These are phyloP conservation scores for Diaporthe australafricana DNA, from an alignment of 2,329 filamentous ascomycete species.

Conservation along the genomic window DNA sequence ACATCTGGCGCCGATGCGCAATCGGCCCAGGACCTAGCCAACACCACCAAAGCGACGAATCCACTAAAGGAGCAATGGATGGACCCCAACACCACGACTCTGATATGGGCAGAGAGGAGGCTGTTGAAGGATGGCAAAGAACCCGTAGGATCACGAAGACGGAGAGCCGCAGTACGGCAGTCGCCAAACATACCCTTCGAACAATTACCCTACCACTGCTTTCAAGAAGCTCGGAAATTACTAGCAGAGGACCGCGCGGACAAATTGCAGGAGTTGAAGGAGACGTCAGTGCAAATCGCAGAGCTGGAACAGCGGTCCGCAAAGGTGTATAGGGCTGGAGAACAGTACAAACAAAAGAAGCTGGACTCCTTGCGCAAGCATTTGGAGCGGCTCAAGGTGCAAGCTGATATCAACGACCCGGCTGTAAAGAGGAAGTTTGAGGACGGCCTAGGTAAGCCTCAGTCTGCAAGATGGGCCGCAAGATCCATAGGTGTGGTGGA, in stretches of 20 bases:
- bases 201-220: conserved; percentile 95
- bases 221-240: conserved; percentile 92
- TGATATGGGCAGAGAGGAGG: conserved; percentile 71
- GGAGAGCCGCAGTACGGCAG: conserved; percentile 77
- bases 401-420: conserved; percentile 95
- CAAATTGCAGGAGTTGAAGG: conserved; percentile 80
- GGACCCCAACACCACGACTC: conserved; percentile 77
- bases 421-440: conserved; percentile 94
- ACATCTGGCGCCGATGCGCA: conserved; percentile 32
- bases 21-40: conserved; percentile 39
- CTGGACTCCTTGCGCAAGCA: conserved; percentile 77
- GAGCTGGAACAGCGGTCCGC: conserved; percentile 70
- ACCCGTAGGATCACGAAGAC: conserved; percentile 86
- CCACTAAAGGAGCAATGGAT: conserved; percentile 57
- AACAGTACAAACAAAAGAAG: conserved; percentile 72
- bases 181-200: conserved; percentile 84
- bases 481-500: background rate
- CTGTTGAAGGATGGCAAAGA: conserved; percentile 76
- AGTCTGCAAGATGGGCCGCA: background rate
- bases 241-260: conserved; percentile 82
- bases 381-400: conserved; percentile 84
- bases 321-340: conserved; percentile 69
- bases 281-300: conserved; percentile 75
- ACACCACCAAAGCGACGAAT: conserved; percentile 34
- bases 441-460: conserved; percentile 81